Base-by-base conservation (phyloP, 2,329 filamentous ascomycete genomes). In the Fusarium gaditjirri region DNA sequence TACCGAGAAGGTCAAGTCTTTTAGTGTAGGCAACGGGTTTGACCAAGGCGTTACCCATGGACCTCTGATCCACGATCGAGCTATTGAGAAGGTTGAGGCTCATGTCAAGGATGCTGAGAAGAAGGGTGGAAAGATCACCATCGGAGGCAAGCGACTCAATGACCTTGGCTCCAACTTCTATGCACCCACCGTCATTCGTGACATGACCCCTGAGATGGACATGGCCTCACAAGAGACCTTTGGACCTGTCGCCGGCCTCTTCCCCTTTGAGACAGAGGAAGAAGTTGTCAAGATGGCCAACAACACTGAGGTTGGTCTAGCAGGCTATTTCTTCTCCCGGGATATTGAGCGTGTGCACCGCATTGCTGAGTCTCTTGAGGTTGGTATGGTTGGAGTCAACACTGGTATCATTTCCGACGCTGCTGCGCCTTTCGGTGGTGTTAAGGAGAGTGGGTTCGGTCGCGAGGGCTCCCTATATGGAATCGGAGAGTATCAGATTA, bases 181-280 rank as follows among this genome's bases (percentile, higher is more conserved):
- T 84, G 89, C 94, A 78, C 94, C 94, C 6, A 98, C 96, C 0
- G 93, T 98, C 44, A 90, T 99, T 68, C 91, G 93, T 14, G 93
- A 93, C 70, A 95, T 97, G 91, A 97, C 87, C 16, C 85, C 87
- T 64, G 90, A 95, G 44, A 98, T 98, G 96, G 87, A 89, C 66
- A 88, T 98, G 74, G 91, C 93, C 8, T 85, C 85, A 3, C 95
- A 98, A 82, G 96, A 99, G 86, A 99, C 95, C 0, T 99, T 99
- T 80, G 96, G 96, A 0, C 96, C 96, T 6, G 93, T 98, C 1
- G 95, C 95, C 0, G 95, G 93, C 1, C 83, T 98, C 19, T 98
- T 98, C 85, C 88, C 91, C 53, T 99, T 98, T 79, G 89, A 93
- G 50, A 94, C 92, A 0, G 96, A 98, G 83, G 91, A 92, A 58